phyloP scores from a whole-genome alignment of 176 grass and related monocot species.

The Aegilops bicornis region DNA sequence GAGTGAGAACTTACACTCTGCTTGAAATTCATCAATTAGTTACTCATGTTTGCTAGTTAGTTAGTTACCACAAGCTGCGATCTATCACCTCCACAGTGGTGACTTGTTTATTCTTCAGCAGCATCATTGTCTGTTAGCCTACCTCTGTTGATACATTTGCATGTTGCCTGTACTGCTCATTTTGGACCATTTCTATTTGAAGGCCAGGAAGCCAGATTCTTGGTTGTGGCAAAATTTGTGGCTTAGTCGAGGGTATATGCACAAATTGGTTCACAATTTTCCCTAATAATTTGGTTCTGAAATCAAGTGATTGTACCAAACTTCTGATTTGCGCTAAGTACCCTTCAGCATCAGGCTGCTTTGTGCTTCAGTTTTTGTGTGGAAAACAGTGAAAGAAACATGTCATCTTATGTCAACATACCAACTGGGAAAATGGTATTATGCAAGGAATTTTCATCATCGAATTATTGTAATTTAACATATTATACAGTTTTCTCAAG shows the following conservation, averaged over 20 bases:
- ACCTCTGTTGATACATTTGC: not conserved
- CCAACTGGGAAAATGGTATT: not conserved
- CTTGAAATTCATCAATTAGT: not conserved
- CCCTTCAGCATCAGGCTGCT: not conserved
- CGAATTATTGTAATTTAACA: not conserved
- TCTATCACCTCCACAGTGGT: not conserved
- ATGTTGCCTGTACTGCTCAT: not conserved
- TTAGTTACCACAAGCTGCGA: not conserved
- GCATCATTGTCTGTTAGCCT: not conserved
- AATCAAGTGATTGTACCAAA: not conserved
- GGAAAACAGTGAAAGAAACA: constrained; percentile 11
- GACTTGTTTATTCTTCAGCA: constrained; percentile 1
- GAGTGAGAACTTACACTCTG: not conserved
- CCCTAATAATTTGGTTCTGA: not conserved
- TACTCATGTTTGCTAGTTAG: constrained; percentile 18
- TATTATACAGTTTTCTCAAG: not conserved
- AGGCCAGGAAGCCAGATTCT: constrained; percentile 2
- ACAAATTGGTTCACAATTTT: not conserved
- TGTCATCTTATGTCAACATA: not conserved
- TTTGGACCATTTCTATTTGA: not conserved
- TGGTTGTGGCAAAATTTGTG: not conserved
- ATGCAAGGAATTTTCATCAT: not conserved
- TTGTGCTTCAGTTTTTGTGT: constrained; percentile 13
- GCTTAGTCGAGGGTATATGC: not conserved
- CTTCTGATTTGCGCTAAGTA: not conserved